Evolutionary conservation across 345 rosid species (phyloP).

Genomic region (Euphorbia lathyris): DNA sequence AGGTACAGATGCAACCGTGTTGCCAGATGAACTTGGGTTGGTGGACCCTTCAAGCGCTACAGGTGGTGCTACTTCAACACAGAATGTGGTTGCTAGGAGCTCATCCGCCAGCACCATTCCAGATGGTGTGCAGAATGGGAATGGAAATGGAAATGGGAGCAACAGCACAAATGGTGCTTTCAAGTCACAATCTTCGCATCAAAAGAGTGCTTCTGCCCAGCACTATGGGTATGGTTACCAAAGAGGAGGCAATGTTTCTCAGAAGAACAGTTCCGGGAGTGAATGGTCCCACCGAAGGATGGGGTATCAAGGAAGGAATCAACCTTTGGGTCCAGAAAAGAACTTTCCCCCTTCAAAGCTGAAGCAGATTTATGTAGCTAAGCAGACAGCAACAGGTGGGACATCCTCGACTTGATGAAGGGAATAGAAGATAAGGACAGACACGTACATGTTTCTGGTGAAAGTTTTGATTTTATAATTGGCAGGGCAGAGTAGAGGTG

Average conservation of each 20-base stretch:
- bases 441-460: conserved; percentile 8
- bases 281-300: conserved; percentile 66
- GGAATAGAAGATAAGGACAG: not conserved
- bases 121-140: conserved; percentile 29
- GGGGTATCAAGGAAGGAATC: conserved; percentile 74
- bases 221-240: conserved; percentile 45
- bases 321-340: conserved; percentile 55
- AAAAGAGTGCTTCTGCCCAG: conserved; percentile 48
- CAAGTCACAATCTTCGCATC: conserved; percentile 45
- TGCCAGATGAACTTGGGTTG: conserved; percentile 59
- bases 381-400: conserved; percentile 56
- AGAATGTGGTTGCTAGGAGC: conserved; percentile 34
- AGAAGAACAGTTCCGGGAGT: conserved; percentile 39
- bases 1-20: conserved; percentile 39
- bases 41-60: conserved; percentile 53
- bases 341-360: conserved; percentile 53
- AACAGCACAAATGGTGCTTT: conserved; percentile 34
- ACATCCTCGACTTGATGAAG: conserved; percentile 26
- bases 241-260: conserved; percentile 40
- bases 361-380: conserved; percentile 95
- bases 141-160: conserved; percentile 25
- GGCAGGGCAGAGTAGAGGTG: conserved; percentile 1
- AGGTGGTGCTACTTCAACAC: conserved; percentile 34
- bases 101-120: conserved; percentile 26
- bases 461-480: conserved; percentile 1